Base-by-base conservation (phyloP, 495 filamentous ascomycete genomes). In the Aspergillus wentii region DNA sequence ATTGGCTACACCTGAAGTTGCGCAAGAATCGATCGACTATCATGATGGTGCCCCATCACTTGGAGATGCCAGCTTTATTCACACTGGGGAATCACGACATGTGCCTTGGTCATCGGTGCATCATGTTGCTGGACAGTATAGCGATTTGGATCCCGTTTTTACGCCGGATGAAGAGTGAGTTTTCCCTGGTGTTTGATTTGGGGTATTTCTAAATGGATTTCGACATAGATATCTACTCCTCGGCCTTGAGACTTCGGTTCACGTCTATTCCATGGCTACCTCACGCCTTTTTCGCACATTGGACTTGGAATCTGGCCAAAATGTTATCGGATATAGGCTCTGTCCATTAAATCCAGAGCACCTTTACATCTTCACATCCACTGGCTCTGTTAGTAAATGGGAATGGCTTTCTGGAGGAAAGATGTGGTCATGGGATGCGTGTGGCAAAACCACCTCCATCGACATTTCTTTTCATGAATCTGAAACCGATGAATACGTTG, bases 151-250 rank as follows among this genome's bases (percentile, higher is more conserved):
- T 45, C 85, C 90, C 0, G 66, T 88, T 16, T 82, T 95, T 58
- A 82, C 86, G 9, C 44, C 50, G 4, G 85, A 96, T 63, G 88
- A 95, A 61, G 78, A 82, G 87, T 94, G 67, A 49, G 80, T 31
- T 14, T 21, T 17, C 41, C 26, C n/a, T 2, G 9, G 11, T 3
- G 9, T 17, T 15, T 23, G 9, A 14, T 21, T 19, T 17, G 11
- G 38, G 8, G 20, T 16, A 7, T 22, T 22, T 35, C 59, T 67
- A 39, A 70, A 40, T 34, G 23, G 1, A 35, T 43, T 13, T 17
- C 32, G 28, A 36, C 19, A 25, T 44, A 88, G 85, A 43, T 73
- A 81, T 63, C 51, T 96, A 17, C 74, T 95, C 19, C 48, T 94
- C 27, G 79, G 74, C 3, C 74, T 75, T 27, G 54, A 64, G 7